These are phyloP conservation scores for Lodderomyces jiufengensis DNA, from an alignment of 1,139 yeast species.

Conservation along the genomic window DNA sequence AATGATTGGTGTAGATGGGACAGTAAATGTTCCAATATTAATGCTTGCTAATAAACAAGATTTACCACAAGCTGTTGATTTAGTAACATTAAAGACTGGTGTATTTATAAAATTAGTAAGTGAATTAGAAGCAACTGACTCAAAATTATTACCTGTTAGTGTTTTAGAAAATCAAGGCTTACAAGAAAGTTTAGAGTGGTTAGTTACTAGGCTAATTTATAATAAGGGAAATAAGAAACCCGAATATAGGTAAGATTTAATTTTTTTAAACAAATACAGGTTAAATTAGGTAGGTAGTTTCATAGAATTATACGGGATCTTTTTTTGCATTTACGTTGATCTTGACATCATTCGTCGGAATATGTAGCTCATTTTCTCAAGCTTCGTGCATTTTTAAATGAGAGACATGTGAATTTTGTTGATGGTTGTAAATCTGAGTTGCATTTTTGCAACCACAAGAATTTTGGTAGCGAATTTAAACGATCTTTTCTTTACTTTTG, in stretches of 20 bases:
- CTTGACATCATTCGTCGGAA: too few relatives aligned
- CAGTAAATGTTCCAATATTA: slow-evolving; percentile 74
- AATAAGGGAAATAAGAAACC: slow-evolving; percentile 79
- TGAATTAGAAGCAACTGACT: slow-evolving; percentile 84
- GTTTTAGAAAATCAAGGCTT: slow-evolving; percentile 88
- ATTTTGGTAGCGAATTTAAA: too few relatives aligned
- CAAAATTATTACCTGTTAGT: slow-evolving; percentile 83
- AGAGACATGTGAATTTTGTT: too few relatives aligned
- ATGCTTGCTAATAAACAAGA: slow-evolving; percentile 98
- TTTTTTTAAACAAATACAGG: too few relatives aligned
- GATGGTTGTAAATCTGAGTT: too few relatives aligned
- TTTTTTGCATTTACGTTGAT: too few relatives aligned
- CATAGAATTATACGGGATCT: too few relatives aligned
- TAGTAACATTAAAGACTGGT: slow-evolving; percentile 77
- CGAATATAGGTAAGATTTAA: slow-evolving; percentile 28
- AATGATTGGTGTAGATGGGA: slow-evolving; percentile 18
- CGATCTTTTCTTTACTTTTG: too few relatives aligned
- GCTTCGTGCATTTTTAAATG: too few relatives aligned
- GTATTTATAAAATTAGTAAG: slow-evolving; percentile 76
- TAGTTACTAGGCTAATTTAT: slow-evolving; percentile 68
- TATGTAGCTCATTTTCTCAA: too few relatives aligned
- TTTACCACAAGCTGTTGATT: slow-evolving; percentile 65
- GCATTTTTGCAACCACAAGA: too few relatives aligned
- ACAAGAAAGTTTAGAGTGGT: slow-evolving; percentile 85
- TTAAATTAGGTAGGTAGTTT: too few relatives aligned